Percentiles rank a stretch among this genome's conserved stretches.
These are phyloP conservation scores for Ananas comosus DNA, from an alignment of 176 grass and related monocot species.

Conservation along the genomic window DNA sequence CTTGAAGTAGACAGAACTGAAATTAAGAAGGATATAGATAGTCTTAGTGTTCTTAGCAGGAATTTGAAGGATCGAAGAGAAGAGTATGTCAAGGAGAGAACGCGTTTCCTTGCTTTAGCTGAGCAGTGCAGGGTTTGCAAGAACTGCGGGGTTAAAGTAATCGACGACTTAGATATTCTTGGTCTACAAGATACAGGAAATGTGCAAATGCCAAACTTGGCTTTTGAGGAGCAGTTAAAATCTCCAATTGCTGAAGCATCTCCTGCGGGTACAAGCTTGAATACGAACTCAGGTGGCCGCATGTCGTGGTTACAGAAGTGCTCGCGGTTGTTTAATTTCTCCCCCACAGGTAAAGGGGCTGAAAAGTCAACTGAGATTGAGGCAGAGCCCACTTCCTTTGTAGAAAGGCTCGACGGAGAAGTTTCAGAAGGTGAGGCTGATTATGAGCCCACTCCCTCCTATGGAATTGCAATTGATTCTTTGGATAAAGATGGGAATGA, in stretches of 20 bases:
- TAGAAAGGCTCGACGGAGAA: conserved; percentile 53
- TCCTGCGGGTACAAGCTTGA: conserved; percentile 25
- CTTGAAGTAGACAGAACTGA: conserved; percentile 61
- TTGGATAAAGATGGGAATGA: conserved; percentile 38
- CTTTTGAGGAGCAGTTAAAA: conserved; percentile 24
- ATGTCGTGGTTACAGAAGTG: conserved; percentile 82
- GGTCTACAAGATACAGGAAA: conserved; percentile 31
- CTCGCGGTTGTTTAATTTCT: conserved; percentile 66
- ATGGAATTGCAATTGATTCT: conserved; percentile 39
- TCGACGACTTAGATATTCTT: conserved; percentile 48
- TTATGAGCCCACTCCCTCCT: conserved; percentile 63
- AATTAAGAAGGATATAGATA: conserved; percentile 73
- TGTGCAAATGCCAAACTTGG: conserved; percentile 49
- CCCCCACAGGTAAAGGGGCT: conserved; percentile 33
- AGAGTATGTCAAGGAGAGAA: conserved; percentile 54
- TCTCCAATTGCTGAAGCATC: conserved; percentile 21
- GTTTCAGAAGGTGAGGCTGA: conserved; percentile 42
- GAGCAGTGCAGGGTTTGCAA: conserved; percentile 76
- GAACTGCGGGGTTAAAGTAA: conserved; percentile 52
- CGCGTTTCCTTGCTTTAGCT: conserved; percentile 32
- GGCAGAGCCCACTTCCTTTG: conserved; percentile 35
- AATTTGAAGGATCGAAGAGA: conserved; percentile 61
- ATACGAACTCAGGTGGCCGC: conserved; percentile 41
- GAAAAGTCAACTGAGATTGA: conserved; percentile 36
- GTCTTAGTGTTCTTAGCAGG: conserved; percentile 49